phyloP scores from a whole-genome alignment of 2,329 filamentous ascomycete species.

The Arthroderma uncinatum region DNA sequence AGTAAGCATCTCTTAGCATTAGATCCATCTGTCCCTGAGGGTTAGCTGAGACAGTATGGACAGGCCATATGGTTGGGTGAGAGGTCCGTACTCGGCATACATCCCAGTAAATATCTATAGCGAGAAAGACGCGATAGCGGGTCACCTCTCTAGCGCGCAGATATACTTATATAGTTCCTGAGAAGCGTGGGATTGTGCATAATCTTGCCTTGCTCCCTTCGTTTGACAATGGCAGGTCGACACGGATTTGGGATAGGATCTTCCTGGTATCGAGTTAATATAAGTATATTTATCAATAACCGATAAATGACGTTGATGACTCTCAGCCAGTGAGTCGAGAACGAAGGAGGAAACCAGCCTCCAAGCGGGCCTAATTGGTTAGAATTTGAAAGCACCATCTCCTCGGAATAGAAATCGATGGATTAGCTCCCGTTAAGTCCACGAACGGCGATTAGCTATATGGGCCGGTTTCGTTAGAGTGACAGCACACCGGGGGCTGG shows the following conservation, averaged over 20 bases:
- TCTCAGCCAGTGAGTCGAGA: background rate
- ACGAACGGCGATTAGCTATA: background rate
- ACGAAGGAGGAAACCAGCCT: background rate
- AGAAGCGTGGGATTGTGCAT: background rate
- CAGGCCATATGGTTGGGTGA: background rate
- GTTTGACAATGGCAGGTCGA: background rate
- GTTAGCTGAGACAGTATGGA: background rate
- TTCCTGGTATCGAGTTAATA: background rate
- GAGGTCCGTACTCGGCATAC: background rate
- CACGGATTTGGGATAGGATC: background rate
- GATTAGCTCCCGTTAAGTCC: background rate
- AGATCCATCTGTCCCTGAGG: background rate
- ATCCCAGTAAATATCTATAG: background rate
- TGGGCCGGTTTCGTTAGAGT: background rate
- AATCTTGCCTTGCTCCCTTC: background rate
- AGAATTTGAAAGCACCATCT: background rate
- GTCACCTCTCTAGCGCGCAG: background rate
- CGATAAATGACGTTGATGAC: background rate
- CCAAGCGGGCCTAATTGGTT: background rate
- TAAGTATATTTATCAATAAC: background rate
- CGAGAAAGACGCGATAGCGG: background rate
- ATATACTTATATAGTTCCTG: background rate
- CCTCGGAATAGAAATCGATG: background rate
- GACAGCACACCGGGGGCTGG: background rate
- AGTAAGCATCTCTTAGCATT: background rate